Conservation (phyloP, 2,329 filamentous ascomycete genomes). For the Dactylellina drechsleri region DNA sequence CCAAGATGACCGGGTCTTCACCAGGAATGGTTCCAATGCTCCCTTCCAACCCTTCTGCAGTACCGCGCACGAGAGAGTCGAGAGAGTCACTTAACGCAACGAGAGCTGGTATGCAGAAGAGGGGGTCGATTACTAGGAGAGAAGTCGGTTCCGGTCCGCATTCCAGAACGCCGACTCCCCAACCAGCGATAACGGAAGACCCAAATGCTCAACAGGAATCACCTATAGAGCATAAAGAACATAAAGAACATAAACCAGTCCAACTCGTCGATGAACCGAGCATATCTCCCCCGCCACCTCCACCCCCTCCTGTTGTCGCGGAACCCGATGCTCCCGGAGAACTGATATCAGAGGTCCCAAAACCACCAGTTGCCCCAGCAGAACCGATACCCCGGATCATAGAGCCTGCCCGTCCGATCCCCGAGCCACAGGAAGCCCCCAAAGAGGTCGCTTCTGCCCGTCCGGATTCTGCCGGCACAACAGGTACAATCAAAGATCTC, state of each 20-base stretch:
- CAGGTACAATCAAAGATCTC: conserved; percentile 77
- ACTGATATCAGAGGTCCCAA: conserved; percentile 16
- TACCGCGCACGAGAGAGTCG: conserved; percentile 57
- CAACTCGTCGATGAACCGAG: conserved; percentile 2
- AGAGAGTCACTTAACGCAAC: conserved; percentile 58
- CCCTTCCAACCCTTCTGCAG: conserved; percentile 66
- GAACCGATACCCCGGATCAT: conserved; percentile 21
- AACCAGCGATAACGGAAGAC: conserved; percentile 38
- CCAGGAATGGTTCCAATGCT: conserved; percentile 86
- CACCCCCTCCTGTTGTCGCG: conserved; percentile 31
- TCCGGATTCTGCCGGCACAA: conserved; percentile 37
- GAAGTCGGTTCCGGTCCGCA: conserved; percentile 25
- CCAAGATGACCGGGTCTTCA: conserved; percentile 85
- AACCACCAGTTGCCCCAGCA: conserved; percentile 45
- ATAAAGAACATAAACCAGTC: too few species aligned
- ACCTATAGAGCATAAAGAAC: conserved; percentile 1
- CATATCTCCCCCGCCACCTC: conserved; percentile 1
- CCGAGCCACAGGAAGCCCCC: conserved; percentile 23
- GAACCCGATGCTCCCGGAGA: conserved; percentile 54
- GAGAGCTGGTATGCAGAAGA: conserved; percentile 43
- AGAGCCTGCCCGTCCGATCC: conserved; percentile 5
- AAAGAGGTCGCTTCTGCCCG: conserved; percentile 50
- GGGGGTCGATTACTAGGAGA: conserved; percentile 20
- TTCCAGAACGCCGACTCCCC: conserved; percentile 28
- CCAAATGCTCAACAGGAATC: background rate